phyloP scores from a whole-genome alignment of 768 basidiomycete species.

The Mycena indigotica region DNA sequence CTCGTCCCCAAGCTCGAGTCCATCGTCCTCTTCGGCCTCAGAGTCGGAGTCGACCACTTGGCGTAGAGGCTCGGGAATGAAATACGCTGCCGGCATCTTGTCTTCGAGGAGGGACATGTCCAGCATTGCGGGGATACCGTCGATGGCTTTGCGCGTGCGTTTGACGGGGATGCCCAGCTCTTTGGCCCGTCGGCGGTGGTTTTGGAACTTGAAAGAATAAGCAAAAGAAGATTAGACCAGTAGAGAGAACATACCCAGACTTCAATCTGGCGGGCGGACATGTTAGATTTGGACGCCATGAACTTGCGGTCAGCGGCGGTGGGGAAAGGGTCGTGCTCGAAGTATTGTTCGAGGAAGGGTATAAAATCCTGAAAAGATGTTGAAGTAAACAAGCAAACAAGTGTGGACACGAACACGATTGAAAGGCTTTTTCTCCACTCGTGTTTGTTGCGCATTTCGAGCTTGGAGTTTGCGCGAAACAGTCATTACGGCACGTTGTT shows the following conservation, averaged over 20 bases:
- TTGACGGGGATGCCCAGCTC: conserved; percentile 29
- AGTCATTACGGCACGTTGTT: not conserved
- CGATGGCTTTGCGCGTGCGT: conserved; percentile 20
- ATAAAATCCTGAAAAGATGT: conserved; percentile 44
- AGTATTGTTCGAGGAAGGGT: conserved; percentile 50
- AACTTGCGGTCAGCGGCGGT: conserved; percentile 39
- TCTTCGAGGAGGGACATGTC: conserved; percentile 28
- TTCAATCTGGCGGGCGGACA: conserved; percentile 52
- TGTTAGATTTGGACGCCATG: conserved; percentile 45
- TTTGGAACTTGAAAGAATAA: conserved; percentile 48
- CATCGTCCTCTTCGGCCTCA: conserved; percentile 16
- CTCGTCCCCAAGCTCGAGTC: conserved; percentile 17
- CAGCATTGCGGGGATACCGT: conserved; percentile 25
- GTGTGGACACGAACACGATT: conserved; percentile 22
- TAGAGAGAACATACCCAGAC: conserved; percentile 47
- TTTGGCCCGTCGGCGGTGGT: conserved; percentile 46
- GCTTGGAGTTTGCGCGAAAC: not conserved
- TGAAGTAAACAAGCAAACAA: not conserved
- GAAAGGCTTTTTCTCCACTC: conserved; percentile 20
- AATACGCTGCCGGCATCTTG: conserved; percentile 28
- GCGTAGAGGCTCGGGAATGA: conserved; percentile 24
- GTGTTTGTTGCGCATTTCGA: not conserved
- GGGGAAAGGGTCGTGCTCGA: conserved; percentile 50
- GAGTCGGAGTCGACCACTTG: conserved; percentile 9
- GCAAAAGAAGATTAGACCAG: not conserved